Evolutionary conservation across 1,139 yeast genomes (phyloP).

Genomic region (Diutina neorugosa): DNA sequence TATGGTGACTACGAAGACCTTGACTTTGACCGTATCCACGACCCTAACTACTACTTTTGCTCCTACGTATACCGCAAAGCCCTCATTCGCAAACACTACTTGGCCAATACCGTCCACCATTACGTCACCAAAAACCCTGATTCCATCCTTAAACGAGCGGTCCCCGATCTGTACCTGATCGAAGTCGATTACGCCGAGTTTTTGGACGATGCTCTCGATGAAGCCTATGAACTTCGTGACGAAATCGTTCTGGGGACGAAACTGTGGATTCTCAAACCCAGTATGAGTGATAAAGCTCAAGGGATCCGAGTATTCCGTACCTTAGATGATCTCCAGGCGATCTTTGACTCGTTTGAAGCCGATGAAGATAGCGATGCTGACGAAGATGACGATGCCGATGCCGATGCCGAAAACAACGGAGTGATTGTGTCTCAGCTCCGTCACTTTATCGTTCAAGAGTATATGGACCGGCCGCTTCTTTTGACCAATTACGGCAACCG

Average conservation of each 20-base stretch:
- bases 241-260: slow-evolving; percentile 55
- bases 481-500: slow-evolving; percentile 46
- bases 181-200: slow-evolving; percentile 97
- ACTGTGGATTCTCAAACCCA: slow-evolving; percentile 85
- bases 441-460: slow-evolving; percentile 82
- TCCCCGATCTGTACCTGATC: slow-evolving; percentile 65
- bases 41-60: slow-evolving; percentile 38
- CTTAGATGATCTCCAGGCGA: slow-evolving; percentile 64
- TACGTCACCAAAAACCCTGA: slow-evolving; percentile 65
- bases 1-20: slow-evolving; percentile 87
- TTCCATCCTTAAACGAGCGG: slow-evolving; percentile 45
- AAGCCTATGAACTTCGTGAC: slow-evolving; percentile 74
- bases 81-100: slow-evolving; percentile 76
- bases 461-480: slow-evolving; percentile 55
- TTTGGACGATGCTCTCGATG: slow-evolving; percentile 85
- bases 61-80: slow-evolving; percentile 83
- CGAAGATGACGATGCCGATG: slow-evolving; percentile 29
- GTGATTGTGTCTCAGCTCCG: slow-evolving; percentile 78
- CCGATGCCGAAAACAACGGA: slow-evolving; percentile 32
- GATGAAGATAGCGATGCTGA: slow-evolving; percentile 34
- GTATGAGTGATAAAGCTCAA: slow-evolving; percentile 96
- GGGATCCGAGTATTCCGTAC: slow-evolving; percentile 79
- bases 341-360: slow-evolving; percentile 79
- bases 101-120: slow-evolving; percentile 68
- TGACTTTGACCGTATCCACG: slow-evolving; percentile 51